Evolutionary conservation across 1,284 basidiomycete species (phyloP), one percentile per base, ranked within the genome.

Genomic region (Ceratobasidium sp.): DNA sequence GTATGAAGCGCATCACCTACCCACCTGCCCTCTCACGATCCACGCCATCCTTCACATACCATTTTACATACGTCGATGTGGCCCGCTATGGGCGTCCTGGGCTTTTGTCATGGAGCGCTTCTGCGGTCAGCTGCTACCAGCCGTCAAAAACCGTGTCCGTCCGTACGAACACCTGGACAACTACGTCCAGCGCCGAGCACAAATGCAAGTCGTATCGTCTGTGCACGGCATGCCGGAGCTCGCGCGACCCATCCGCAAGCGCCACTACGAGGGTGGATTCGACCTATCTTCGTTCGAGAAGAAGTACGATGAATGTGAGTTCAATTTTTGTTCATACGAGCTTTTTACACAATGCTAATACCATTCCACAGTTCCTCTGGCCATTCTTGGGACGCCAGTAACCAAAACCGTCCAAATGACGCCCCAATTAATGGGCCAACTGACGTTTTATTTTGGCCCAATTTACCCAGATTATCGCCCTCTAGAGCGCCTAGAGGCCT

Each of bases 41-140:
- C 87, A 89, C 79, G 80, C 82, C 0, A 82, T 87, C 0, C 81
- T 87, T 8, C 86, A 87, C 77, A 82, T 86, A 59, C 83, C 84
- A 0, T 80, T 82, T 41, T 80, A 80, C 62, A 86, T 87, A 52
- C 68, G 81, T 57, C 73, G 62, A 2, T 80, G 74, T 5, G 85
- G 87, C 0, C 86, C 85, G 5, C 85, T 87, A 0, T 87, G 87
- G 87, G 81, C 81, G 10, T 86, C 85, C 67, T 88, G 86, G 87
- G 85, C 86, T 0, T 88, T 86, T 75, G 82, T 84, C 0, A 87
- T 83, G 41, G 41, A 44, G 8, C 8, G 41, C 7, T 44, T 44
- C 41, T 44, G 41, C 41, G 41, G 41, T 12, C 41, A 33, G 23
- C 71, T 84, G 12, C 77, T 81, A 27, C 81, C 79, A 12, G 79